Evolutionary conservation across 148 eudicot species (phyloP), one percentile per base, ranked within the genome.

Genomic region (Chenopodium formosanum): DNA sequence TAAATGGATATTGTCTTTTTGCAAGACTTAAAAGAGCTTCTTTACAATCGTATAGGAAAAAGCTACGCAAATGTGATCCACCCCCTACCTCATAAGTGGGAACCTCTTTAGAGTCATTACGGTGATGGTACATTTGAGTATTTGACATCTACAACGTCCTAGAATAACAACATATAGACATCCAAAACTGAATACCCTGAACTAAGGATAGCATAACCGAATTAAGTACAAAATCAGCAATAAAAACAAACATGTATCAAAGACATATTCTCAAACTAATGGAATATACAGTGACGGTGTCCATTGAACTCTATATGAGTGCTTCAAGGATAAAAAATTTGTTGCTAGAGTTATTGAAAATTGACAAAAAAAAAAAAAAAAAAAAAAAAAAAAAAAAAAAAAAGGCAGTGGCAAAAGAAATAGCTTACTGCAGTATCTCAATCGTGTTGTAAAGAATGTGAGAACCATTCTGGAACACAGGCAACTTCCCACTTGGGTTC

Each of bases 381-480:
- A 23, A 23, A 23, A 23, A 52, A 13, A 17, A 62, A 65, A 31
- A 31, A 2, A 31, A 31, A 31, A 31, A 31, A 31, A 23, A 23
- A 23, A 23, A 23, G 23, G 23, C 76, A 56, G 32, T 27, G 31
- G 66, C 40, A 40, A 73, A 83, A 85, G 71, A 68, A 9, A 53
- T 62, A 69, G 74, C 94, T 73, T 93, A 95, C 98, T 92, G 92
- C 69, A 91, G 86, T 58, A 96, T 94, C 82, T 96, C 94, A 53
- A 90, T 84, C 7, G 97, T 93, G 85, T 94, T 83, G 77, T 83
- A 91, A 70, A 96, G 84, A 60, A 89, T 79, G 80, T 90, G 92
- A 65, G 91, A 88, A 34, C 99, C 99, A 85, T 96, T 96, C 90
- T 92, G 91, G 89, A 96, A 94, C 81, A 96, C 94, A 3, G 99